phyloP scores from a whole-genome alignment of 2,329 filamentous ascomycete species.

The Balansia obtecta region DNA sequence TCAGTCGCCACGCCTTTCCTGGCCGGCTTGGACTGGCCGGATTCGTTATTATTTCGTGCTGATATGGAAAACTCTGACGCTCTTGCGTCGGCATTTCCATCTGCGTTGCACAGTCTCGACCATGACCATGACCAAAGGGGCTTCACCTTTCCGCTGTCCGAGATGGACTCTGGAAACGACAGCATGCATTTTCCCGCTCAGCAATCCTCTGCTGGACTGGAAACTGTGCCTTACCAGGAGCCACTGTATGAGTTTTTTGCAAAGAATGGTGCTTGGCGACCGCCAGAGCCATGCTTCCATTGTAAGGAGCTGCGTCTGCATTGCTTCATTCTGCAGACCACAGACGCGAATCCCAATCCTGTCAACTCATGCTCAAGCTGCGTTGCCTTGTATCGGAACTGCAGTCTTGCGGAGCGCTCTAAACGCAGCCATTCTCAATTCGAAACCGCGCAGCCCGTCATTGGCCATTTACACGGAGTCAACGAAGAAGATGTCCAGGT shows the following conservation, averaged over 20 bases:
- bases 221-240: conserved; percentile 6
- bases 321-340: conserved; percentile 35
- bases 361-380: conserved; percentile 35
- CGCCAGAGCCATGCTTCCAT: conserved; percentile 29
- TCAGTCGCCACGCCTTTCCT: neutral
- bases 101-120: neutral
- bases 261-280: conserved; percentile 28
- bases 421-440: conserved; percentile 33
- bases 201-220: neutral
- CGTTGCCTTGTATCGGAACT: conserved; percentile 36
- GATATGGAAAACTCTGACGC: neutral
- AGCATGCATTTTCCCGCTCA: neutral
- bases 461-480: conserved; percentile 36
- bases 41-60: conserved; percentile 4
- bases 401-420: conserved; percentile 30
- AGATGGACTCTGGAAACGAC: neutral
- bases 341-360: conserved; percentile 34
- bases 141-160: neutral
- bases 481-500: conserved; percentile 22
- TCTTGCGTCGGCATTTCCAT: neutral
- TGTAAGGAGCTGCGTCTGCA: conserved; percentile 32
- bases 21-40: conserved; percentile 6
- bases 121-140: neutral
- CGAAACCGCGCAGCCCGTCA: conserved; percentile 33
- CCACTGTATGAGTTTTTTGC: conserved; percentile 25